Percentiles rank a stretch among this genome's conserved stretches.
Evolutionary conservation across 306 rosid species (phyloP).

Genomic region (Astragalus membranaceus): DNA sequence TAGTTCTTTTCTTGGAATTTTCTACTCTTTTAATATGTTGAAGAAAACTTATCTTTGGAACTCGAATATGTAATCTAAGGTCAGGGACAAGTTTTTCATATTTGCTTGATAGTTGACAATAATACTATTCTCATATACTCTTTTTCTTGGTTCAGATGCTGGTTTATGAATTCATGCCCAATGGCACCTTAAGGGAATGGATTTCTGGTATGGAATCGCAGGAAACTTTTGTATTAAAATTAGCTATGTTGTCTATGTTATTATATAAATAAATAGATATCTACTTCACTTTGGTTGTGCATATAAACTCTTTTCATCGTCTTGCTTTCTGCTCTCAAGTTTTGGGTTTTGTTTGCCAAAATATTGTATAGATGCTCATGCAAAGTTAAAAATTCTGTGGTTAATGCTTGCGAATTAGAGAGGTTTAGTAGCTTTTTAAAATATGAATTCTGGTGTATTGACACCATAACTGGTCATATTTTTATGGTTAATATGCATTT

Average conservation of each 20-base stretch:
- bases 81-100: not conserved
- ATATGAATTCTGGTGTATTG: not conserved
- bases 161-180: slow-evolving; percentile 87
- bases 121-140: slow-evolving; percentile 18
- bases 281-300: not conserved
- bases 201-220: slow-evolving; percentile 52
- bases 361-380: not conserved
- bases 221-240: not conserved
- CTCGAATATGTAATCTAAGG: not conserved
- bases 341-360: slow-evolving; percentile 2
- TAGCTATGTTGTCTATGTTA: not conserved
- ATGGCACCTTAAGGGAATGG: slow-evolving; percentile 82
- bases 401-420: not conserved
- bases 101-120: not conserved
- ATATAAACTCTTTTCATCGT: not conserved
- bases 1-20: not conserved
- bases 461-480: not conserved
- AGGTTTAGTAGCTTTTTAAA: not conserved
- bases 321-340: not conserved
- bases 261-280: not conserved
- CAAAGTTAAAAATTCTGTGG: not conserved
- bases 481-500: not conserved
- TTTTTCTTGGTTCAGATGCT: slow-evolving; percentile 61
- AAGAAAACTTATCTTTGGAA: not conserved
- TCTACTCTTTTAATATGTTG: not conserved